Conservation (phyloP, 768 basidiomycete species). For the Phaffia australis region DNA sequence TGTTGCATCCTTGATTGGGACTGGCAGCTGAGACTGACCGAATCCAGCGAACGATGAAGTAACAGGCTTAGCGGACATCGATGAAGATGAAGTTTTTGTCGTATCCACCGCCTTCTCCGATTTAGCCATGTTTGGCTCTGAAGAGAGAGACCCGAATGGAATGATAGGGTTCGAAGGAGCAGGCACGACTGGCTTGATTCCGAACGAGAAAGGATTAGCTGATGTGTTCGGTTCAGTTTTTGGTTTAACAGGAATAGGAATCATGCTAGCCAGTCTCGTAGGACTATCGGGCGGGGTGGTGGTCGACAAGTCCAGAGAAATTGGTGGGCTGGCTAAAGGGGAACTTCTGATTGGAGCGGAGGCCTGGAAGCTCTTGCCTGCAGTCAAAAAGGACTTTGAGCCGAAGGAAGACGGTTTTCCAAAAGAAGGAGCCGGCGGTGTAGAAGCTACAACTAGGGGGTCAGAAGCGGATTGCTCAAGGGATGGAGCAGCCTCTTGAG, state of each 20-base stretch:
- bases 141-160: no score
- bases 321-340: constrained; percentile 13
- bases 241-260: neutral
- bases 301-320: constrained; percentile 12
- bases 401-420: constrained; percentile 4
- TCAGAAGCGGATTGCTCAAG: no score
- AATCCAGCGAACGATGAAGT: no score
- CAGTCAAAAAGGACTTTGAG: constrained; percentile 6
- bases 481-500: no score
- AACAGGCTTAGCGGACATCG: no score
- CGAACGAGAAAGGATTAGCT: neutral
- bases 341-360: constrained; percentile 12
- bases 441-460: no score
- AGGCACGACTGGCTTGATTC: neutral
- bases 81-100: no score
- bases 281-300: constrained; percentile 2
- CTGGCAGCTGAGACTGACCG: no score
- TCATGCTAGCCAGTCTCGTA: neutral
- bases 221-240: neutral
- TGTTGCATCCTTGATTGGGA: no score
- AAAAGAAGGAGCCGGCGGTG: neutral
- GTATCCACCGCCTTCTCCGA: no score
- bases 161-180: neutral
- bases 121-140: no score
- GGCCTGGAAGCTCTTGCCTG: constrained; percentile 9